Conservation (phyloP, 805 yeast genomes). For the Schizosaccharomyces lindneri region DNA sequence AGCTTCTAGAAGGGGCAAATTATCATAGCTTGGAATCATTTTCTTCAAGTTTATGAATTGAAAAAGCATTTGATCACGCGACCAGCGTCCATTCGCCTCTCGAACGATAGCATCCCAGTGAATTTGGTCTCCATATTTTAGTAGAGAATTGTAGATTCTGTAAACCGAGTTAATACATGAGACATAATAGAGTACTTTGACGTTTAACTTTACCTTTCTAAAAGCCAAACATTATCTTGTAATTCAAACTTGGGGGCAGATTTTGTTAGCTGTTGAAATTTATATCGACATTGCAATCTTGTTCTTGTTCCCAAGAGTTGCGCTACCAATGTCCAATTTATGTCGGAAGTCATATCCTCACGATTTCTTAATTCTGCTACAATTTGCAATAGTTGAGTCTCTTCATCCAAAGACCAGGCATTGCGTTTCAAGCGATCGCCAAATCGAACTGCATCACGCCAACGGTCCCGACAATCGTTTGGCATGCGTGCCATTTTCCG, state of each 20-base stretch:
- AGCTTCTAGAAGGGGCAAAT: background rate
- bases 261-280: slow-evolving; percentile 16
- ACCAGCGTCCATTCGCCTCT: background rate
- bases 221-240: background rate
- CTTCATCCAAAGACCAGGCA: slow-evolving; percentile 63
- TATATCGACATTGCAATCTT: slow-evolving; percentile 82
- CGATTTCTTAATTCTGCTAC: slow-evolving; percentile 24
- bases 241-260: background rate
- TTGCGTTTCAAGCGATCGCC: slow-evolving; percentile 51
- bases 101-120: background rate
- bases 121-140: background rate
- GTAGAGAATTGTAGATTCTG: background rate
- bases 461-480: slow-evolving; percentile 87
- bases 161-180: background rate
- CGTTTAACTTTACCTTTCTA: background rate
- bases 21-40: background rate
- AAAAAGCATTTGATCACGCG: background rate
- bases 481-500: slow-evolving; percentile 73
- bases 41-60: background rate
- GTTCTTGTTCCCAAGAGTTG: slow-evolving; percentile 71
- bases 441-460: slow-evolving; percentile 88
- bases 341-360: slow-evolving; percentile 10
- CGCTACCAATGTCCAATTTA: slow-evolving; percentile 86
- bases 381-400: slow-evolving; percentile 30
- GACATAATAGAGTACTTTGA: background rate